These are phyloP conservation scores for Macrophomina phaseolina DNA, from an alignment of 2,329 filamentous ascomycete species.

Conservation along the genomic window DNA sequence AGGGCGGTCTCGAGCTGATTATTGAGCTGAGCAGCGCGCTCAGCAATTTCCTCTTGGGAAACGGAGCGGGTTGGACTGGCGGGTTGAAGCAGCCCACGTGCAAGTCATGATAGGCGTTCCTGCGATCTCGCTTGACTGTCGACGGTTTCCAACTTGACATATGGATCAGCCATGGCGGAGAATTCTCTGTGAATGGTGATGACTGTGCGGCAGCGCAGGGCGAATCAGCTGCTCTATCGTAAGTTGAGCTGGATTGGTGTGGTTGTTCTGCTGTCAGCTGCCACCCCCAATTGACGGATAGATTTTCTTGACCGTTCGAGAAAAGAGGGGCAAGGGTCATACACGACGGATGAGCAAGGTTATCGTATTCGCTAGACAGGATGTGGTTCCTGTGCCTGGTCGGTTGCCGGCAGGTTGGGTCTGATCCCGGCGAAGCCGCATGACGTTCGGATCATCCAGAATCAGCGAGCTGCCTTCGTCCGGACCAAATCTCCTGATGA, in stretches of 20 bases:
- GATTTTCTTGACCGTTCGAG: neutral
- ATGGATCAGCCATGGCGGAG: neutral
- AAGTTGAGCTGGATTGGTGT: neutral
- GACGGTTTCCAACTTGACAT: neutral
- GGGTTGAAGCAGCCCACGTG: neutral
- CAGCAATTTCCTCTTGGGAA: conserved; percentile 8
- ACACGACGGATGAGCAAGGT: conserved; percentile 9
- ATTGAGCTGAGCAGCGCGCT: neutral
- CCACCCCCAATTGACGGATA: neutral
- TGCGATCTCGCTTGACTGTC: conserved; percentile 15
- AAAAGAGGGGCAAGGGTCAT: neutral
- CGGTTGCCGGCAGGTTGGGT: neutral
- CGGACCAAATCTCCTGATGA: neutral
- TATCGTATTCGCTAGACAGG: conserved; percentile 14
- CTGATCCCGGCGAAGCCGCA: neutral
- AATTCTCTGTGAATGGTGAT: neutral
- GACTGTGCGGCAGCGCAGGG: neutral
- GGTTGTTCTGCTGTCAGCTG: conserved; percentile 1
- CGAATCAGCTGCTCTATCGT: neutral
- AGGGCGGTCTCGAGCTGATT: neutral
- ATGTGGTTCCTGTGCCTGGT: neutral
- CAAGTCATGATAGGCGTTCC: conserved; percentile 11
- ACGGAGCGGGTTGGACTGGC: neutral
- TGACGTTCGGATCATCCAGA: neutral
- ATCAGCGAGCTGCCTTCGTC: neutral